Base-by-base conservation (phyloP, 2,329 filamentous ascomycete species). In the Aspergillus vadensis region DNA sequence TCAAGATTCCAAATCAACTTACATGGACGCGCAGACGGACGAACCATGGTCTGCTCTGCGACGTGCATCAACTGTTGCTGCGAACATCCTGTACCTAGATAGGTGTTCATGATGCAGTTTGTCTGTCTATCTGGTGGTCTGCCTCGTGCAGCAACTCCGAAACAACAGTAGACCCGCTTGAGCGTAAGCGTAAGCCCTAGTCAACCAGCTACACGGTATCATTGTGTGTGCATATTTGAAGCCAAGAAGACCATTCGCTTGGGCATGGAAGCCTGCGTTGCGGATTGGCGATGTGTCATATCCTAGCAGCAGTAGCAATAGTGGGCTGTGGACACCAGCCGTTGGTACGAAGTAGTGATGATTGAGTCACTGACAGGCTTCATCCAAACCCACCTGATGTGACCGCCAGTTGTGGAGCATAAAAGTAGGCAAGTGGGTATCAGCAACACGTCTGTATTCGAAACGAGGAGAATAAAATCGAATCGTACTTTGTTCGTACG, bases 211-310 rank as follows among this genome's bases (percentile, higher is more conserved):
- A 44, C 19, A 30, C 27, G 27, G 10, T 30, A 30, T 2, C 6
- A 23, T 44, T 23, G 10, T 44, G 14, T 23, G 7, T 21, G n/a
- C 8, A 19, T 15, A 6, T 12, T 43, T 43, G 6, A 49, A 15
- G 12, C 14, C 44, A 15, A 17, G 44, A 10, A 3, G 41, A 19
- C 9, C 15, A 21, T 21, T 23, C 47, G 19, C 32, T 32, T 50
- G 47, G 23, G 25, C n/a, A 30, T 50, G 7, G 30, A 27, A 10
- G 25, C 47, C 32, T 14, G 9, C 15, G 47, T 12, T 17, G 47
- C 32, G 47, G 47, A n/a, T n/a, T 49, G n/a, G 47, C 47, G 47
- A 50, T 50, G 47, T 50, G 47, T 50, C 47, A 50, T 50, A 50
- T 50, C n/a, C 23, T 27, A 50, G 25, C 25, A 50, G 7, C 17